Base-by-base conservation (phyloP, 495 filamentous ascomycete genomes). In the Lophium mytilinum region DNA sequence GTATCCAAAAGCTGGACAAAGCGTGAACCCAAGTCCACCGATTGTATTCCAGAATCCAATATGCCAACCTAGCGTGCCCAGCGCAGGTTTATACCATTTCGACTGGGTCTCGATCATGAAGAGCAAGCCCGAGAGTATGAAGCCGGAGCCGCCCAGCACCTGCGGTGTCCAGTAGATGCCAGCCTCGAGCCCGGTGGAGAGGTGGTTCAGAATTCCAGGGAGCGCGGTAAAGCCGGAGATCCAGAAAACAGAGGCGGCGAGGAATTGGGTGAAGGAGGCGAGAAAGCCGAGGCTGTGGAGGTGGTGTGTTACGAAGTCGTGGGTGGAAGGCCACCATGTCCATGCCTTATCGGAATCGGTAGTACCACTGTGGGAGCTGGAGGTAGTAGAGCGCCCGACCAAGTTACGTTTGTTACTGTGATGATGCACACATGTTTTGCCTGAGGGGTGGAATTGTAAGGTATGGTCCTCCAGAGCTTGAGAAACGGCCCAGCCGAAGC, bases 41-140 rank as follows among this genome's bases (percentile, higher is more conserved):
- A 82, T 70, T 21, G 81, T 68, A 58, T 82, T 83, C 79, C 79
- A 82, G 10, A 71, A 57, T 9, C 79, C 80, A 53, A 83, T 75
- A 65, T 80, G 77, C 80, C 80, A 83, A 0, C 86, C 86, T 11
- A 90, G 73, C 0, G 81, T 71, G 17, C 67, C 62, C 11, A 70
- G 72, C 0, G 83, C 81, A 1, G 86, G 84, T 18, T 65, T 64
- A 46, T 80, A 88, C 86, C 85, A 89, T 36, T 73, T 79, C 17
- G 72, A 58, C 69, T 89, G 85, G 10, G 83, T 85, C 62, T 90
- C 85, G 10, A 88, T 62, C 73, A 86, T 87, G 66, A 84, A 88
- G 10, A 89, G 62, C 0, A 73, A 63, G 18, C 70, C 72, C 15
- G 78, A 84, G 37, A 84, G 48, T 56, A 87, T 76, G 68, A 88